Evolutionary conservation across 2,329 filamentous ascomycete species (phyloP), one percentile per base, ranked within the genome.

Genomic region (Diaporthe sp.): DNA sequence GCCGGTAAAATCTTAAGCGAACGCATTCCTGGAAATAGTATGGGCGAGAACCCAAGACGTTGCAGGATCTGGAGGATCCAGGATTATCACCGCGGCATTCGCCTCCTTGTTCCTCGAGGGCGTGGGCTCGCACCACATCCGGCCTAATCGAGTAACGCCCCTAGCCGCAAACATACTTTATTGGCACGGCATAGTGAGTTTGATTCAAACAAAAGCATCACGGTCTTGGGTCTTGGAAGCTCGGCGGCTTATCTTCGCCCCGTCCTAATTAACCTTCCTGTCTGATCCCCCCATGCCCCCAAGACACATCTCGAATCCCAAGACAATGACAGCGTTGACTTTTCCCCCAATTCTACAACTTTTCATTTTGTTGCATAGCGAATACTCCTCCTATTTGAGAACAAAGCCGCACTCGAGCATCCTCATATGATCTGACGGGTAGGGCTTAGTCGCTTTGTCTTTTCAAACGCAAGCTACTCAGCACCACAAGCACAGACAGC

Each of bases 111-210:
- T 47, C 28, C 61, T 50, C 35, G 40, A n/a, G 13, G 25, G 61
- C 30, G 10, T 35, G 30, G 12, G 30, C 45, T 25, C 42, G 28
- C 30, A 52, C 61, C 42, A 67, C 30, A 38, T 38, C 38, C 40
- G 61, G 42, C 61, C 19, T 67, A 35, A 50, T 28, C 42, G 13
- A 52, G 45, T 25, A 50, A 3, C 13, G 22, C 22, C 25, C 25
- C 61, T 67, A 67, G 61, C 42, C 61, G 42, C 28, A 67, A 67
- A 35, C 42, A 67, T 35, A 25, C 61, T 67, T 67, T 67, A 52
- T 67, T 67, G 61, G 61, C 61, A 52, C 45, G 28, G 28, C 30
- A 52, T 35, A 52, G 12, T 52, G 42, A 35, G 22, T 67, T 67
- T 67, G 61, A 67, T 67, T 67, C 61, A 67, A 38, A 67, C 28